Base-by-base conservation (phyloP, 306 rosid genomes). In the Vicia sativa region DNA sequence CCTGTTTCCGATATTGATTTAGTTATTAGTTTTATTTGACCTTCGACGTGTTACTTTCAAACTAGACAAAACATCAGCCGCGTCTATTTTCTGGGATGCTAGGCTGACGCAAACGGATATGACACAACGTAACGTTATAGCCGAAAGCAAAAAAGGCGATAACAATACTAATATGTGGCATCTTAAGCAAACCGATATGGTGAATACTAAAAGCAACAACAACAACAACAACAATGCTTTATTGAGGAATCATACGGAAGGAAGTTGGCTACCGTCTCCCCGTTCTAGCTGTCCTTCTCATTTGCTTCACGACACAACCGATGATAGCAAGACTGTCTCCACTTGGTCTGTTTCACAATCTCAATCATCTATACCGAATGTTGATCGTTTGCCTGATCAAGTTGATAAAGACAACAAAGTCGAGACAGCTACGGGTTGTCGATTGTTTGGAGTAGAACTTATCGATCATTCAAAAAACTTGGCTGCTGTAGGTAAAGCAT, bases 381-480 rank as follows among this genome's bases (percentile, higher is more conserved):
- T 50, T 9, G 96, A 81, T 56, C 71, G 64, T 5, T 49, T 31
- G 55, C 63, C 23, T 29, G 91, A 88, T 68, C 80, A 72, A 63
- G 82, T 65, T 63, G 91, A 81, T 45, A 87, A 80, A 71, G 88
- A 68, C 74, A 85, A 74, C 77, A 88, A 90, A 85, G 68, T 65
- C 3, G 96, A 92, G 78, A 72, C 50, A 15, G 68, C 82, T 73
- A 43, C 87, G 19, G 77, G 93, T 73, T 86, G 73, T 70, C 84
- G 88, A 7, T 77, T 92, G 62, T 93, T 93, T 15, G 97, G 99
- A 63, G 67, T 90, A 29, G 90, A 93, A 11, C 83, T 93, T 72
- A 71, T 78, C 35, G 81, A 56, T 80, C 81, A 76, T 78, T 70
- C 82, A 3, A 63, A 75, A 34, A 71, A 77, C 58, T 56, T 81